Evolutionary conservation across 2,329 filamentous ascomycete species (phyloP), one percentile per base, ranked within the genome.

Genomic region (Xylaria hypoxylon): DNA sequence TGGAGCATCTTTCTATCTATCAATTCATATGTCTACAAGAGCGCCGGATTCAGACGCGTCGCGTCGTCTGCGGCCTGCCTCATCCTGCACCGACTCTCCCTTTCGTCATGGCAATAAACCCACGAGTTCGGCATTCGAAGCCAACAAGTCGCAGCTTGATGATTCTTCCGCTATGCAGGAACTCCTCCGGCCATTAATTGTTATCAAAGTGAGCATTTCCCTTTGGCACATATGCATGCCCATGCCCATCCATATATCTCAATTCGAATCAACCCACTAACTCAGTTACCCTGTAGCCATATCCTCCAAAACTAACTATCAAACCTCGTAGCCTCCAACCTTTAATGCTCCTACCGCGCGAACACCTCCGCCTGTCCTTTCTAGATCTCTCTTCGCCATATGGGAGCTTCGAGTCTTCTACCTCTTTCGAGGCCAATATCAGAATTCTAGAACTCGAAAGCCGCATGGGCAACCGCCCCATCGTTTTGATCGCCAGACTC

Each of bases 361-460:
- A 89, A 70, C 80, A 85, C 66, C 81, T 92, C 5, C 81, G 86
- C 5, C 79, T 92, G n/a, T 87, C 88, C 1, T 86, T 77, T 70
- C 84, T 92, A 64, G 89, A 91, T 73, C 82, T 89, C 44, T 77
- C 80, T 24, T 78, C 81, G 11, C 83, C 84, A 10, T 80, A 81
- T 42, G 83, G 82, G 70, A 83, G 84, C 22, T 80, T 88, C 24
- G 80, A 84, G 15, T 80, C 80, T 26, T 85, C 84, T 55, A 85
- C 86, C 56, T 82, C 86, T 51, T 91, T 88, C 75, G 87, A 89
- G 71, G 87, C 87, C 7, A 82, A 85, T 69, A 83, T 91, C 71
- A 86, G 87, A 68, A 86, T 89, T 63, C 80, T 92, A 66, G 89
- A 91, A 68, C 83, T 88, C 45, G 87, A 89, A 77, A 85, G 82